phyloP scores from a whole-genome alignment of 2,329 filamentous ascomycete genomes.

The Lachnellula hyalina region DNA sequence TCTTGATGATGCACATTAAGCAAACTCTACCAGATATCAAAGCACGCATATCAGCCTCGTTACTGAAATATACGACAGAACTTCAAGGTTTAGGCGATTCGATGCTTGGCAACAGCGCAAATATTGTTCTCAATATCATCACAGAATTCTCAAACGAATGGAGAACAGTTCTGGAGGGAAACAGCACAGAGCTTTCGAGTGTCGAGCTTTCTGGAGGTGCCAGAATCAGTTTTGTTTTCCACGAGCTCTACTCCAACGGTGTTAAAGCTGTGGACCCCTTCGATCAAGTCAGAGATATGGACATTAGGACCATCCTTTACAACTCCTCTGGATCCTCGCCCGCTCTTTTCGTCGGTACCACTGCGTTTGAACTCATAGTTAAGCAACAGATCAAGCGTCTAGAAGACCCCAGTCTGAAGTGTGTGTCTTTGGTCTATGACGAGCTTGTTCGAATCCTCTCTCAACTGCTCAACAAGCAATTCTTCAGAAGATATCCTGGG shows the following conservation, averaged over 20 bases:
- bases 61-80: constrained; percentile 86
- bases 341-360: constrained; percentile 93
- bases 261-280: constrained; percentile 97
- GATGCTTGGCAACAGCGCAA: constrained; percentile 90
- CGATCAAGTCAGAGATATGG: constrained; percentile 93
- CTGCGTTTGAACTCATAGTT: constrained; percentile 96
- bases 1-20: constrained; percentile 99
- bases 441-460: constrained; percentile 93
- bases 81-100: constrained; percentile 82
- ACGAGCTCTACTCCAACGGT: constrained; percentile 96
- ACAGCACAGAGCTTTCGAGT: constrained; percentile 93
- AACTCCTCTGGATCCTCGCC: constrained; percentile 99
- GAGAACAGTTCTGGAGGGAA: constrained; percentile 90
- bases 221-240: constrained; percentile 98
- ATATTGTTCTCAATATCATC: constrained; percentile 97
- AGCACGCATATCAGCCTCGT: constrained; percentile 85
- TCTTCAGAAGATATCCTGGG: constrained; percentile 88
- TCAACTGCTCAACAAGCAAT: constrained; percentile 79
- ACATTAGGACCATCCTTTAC: constrained; percentile 94
- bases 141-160: constrained; percentile 98
- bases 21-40: constrained; percentile 99
- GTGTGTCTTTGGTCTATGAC: constrained; percentile 94
- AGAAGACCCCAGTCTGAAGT: constrained; percentile 95
- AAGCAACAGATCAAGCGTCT: constrained; percentile 97
- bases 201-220: constrained; percentile 92